Evolutionary conservation across 768 basidiomycete genomes (phyloP).

Genomic region (Pleurotus eryngii): DNA sequence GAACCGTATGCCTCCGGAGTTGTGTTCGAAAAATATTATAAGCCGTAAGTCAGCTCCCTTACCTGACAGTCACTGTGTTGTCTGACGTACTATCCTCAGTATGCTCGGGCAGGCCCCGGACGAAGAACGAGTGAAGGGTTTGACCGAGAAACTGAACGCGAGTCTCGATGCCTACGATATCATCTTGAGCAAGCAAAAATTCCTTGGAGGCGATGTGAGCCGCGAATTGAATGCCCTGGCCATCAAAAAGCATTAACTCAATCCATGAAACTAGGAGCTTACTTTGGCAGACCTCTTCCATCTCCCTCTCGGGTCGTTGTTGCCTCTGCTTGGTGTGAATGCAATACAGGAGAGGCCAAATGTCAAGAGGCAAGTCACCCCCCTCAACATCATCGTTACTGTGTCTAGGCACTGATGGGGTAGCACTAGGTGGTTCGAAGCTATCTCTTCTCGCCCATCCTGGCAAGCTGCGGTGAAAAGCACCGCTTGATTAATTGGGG

Average conservation of each 20-base stretch:
- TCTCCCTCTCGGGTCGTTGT: conserved; percentile 35
- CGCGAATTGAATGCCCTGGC: not conserved
- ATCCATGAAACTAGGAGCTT: conserved; percentile 24
- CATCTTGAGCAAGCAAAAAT: conserved; percentile 50
- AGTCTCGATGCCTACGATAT: conserved; percentile 53
- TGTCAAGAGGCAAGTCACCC: conserved; percentile 33
- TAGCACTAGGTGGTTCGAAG: conserved; percentile 23
- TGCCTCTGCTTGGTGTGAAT: conserved; percentile 19
- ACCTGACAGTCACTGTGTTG: not conserved
- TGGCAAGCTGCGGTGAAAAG: conserved; percentile 40
- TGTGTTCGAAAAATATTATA: conserved; percentile 47
- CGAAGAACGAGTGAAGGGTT: conserved; percentile 22
- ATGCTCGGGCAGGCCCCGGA: conserved; percentile 25
- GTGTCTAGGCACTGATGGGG: not conserved
- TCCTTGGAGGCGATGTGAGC: conserved; percentile 51
- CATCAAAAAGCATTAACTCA: not conserved
- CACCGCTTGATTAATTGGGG: not conserved
- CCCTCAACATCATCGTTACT: not conserved
- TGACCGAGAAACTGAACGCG: conserved; percentile 26
- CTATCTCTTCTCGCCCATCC: conserved; percentile 38
- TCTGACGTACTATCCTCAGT: conserved; percentile 5
- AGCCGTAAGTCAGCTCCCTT: conserved; percentile 33
- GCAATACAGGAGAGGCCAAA: conserved; percentile 37
- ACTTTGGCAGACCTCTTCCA: conserved; percentile 61
- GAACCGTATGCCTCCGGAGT: conserved; percentile 41